A percentile compares a stretch with the other conserved stretches of the same genome.
phyloP scores from a whole-genome alignment of 1,284 basidiomycete genomes.

The Athelia psychrophila region DNA sequence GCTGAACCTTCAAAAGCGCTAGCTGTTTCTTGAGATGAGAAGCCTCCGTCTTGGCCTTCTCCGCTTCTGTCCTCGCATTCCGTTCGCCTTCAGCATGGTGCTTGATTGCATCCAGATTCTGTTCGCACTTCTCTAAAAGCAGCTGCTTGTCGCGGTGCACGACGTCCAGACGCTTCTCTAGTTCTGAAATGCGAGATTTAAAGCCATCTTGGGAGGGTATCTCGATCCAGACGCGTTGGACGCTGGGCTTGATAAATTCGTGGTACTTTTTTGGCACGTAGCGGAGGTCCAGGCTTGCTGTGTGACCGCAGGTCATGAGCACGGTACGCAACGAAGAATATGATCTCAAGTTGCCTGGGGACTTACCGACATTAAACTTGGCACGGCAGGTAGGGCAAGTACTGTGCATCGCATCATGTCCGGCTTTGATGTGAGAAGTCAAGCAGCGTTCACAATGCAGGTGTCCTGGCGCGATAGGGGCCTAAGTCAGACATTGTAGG shows the following conservation, averaged over 20 bases:
- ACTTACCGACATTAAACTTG: constrained; percentile 49
- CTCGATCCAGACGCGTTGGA: constrained; percentile 59
- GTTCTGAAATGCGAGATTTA: constrained; percentile 9
- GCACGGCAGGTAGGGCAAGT: constrained; percentile 60
- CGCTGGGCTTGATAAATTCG: constrained; percentile 46
- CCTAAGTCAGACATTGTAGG: neutral
- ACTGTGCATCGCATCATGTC: constrained; percentile 36
- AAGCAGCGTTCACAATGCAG: constrained; percentile 61
- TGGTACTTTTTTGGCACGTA: constrained; percentile 61
- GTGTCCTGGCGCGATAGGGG: constrained; percentile 43
- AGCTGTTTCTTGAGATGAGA: constrained; percentile 26
- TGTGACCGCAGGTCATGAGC: neutral
- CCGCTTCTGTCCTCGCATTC: constrained; percentile 23
- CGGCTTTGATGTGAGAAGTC: constrained; percentile 39
- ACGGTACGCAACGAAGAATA: constrained; percentile 10
- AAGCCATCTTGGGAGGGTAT: constrained; percentile 26
- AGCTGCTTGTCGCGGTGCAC: constrained; percentile 37
- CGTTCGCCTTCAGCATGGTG: constrained; percentile 33
- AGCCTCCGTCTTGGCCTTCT: constrained; percentile 22
- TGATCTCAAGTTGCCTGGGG: neutral
- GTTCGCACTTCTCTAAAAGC: constrained; percentile 38
- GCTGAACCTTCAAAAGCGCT: no score
- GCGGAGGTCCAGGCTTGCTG: constrained; percentile 39
- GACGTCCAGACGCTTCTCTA: constrained; percentile 30
- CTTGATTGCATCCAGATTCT: constrained; percentile 25